Conservation (phyloP, 2,329 filamentous ascomycete genomes). For the Elsinoe fawcettii region DNA sequence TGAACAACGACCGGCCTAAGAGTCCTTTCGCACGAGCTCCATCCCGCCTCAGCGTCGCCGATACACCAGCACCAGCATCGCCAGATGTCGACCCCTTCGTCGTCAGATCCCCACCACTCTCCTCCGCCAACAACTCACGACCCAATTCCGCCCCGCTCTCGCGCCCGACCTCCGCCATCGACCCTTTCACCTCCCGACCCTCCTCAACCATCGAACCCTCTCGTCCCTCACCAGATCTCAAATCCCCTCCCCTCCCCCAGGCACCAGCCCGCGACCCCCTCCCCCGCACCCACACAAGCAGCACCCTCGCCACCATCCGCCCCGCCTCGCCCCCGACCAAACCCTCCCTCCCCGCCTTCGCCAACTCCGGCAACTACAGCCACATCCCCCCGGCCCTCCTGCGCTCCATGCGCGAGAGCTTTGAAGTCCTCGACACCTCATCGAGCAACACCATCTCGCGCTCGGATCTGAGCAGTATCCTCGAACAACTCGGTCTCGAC, state of each 20-base stretch:
- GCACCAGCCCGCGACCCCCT: constrained; percentile 26
- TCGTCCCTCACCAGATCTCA: constrained; percentile 15
- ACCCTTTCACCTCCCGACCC: constrained; percentile 22
- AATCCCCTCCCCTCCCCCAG: constrained; percentile 11
- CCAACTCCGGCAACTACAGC: constrained; percentile 50
- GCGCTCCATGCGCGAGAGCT: constrained; percentile 81
- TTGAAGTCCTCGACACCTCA: constrained; percentile 85
- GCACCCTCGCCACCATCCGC: constrained; percentile 27
- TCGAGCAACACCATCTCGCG: constrained; percentile 76
- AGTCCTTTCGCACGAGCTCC: constrained; percentile 31
- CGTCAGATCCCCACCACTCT: constrained; percentile 16
- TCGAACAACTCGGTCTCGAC: constrained; percentile 76
- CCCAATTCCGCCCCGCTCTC: constrained; percentile 19
- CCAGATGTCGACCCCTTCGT: constrained; percentile 16
- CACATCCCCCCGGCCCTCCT: constrained; percentile 76
- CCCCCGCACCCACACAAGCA: constrained; percentile 33
- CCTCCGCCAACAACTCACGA: constrained; percentile 5
- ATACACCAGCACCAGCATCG: constrained; percentile 15
- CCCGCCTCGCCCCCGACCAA: constrained; percentile 24
- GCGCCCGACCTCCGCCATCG: constrained; percentile 22
- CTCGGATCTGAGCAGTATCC: constrained; percentile 79
- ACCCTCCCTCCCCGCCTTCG: constrained; percentile 18
- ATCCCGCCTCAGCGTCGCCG: constrained; percentile 25
- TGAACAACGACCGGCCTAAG: constrained; percentile 24
- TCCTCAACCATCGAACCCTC: constrained; percentile 24